These are phyloP conservation scores for Galerina marginata DNA, from an alignment of 768 basidiomycete species.

Conservation along the genomic window DNA sequence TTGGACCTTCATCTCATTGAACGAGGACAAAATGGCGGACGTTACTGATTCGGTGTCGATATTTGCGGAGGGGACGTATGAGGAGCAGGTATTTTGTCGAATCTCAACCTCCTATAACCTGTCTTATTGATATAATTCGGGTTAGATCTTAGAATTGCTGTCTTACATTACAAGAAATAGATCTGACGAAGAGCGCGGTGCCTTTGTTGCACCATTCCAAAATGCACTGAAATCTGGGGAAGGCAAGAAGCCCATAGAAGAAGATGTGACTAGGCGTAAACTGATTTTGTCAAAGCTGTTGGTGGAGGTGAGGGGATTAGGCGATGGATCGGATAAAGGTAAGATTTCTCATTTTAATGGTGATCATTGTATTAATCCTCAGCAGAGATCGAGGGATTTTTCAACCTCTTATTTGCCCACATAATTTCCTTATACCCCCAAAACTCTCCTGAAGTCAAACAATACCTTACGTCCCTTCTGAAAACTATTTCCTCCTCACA, in stretches of 20 bases:
- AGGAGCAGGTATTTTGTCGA: conserved; percentile 69
- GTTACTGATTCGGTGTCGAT: conserved; percentile 78
- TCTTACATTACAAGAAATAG: conserved; percentile 71
- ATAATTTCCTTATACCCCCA: conserved; percentile 62
- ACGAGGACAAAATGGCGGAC: conserved; percentile 56
- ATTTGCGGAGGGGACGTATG: conserved; percentile 88
- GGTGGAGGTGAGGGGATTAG: conserved; percentile 66
- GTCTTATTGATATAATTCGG: conserved; percentile 20
- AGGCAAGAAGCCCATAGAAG: conserved; percentile 55
- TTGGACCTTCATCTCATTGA: conserved; percentile 31
- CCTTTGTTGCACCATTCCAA: conserved; percentile 70
- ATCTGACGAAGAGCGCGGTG: conserved; percentile 70
- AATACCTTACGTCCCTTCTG: conserved; percentile 55
- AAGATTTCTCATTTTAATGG: conserved; percentile 23
- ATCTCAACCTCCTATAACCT: not conserved
- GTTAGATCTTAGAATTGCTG: conserved; percentile 77
- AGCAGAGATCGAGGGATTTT: conserved; percentile 80
- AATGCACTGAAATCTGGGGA: conserved; percentile 58
- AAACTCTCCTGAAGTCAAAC: conserved; percentile 59
- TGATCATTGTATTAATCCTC: conserved; percentile 8
- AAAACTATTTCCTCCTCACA: conserved; percentile 59
- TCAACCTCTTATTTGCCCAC: conserved; percentile 82
- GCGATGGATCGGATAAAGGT: conserved; percentile 84
- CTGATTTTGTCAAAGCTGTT: conserved; percentile 65
- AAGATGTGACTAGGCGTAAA: conserved; percentile 58